phyloP scores from a whole-genome alignment of 305 asterid species.

The Fraxinus dipetala region DNA sequence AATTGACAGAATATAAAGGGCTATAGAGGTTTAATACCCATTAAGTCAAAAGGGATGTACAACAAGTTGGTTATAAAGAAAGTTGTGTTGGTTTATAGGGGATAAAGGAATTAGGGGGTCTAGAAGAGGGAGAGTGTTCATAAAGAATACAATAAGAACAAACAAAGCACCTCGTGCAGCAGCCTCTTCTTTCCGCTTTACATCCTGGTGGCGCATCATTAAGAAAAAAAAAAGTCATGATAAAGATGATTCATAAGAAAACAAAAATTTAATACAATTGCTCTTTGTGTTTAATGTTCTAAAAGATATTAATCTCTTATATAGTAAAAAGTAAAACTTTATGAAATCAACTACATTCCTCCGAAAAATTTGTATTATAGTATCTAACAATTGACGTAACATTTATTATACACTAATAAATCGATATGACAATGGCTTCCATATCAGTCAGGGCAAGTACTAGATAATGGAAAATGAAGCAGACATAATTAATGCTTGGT shows the following conservation, averaged over 20 bases:
- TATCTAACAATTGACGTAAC: background rate
- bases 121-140: background rate
- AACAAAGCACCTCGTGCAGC: slow-evolving; percentile 72
- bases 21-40: background rate
- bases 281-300: background rate
- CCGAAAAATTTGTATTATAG: background rate
- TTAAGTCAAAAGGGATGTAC: background rate
- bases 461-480: background rate
- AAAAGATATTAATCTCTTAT: background rate
- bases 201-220: slow-evolving; percentile 47
- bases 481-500: background rate
- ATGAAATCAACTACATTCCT: background rate
- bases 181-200: slow-evolving; percentile 89
- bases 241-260: background rate
- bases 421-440: background rate
- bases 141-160: slow-evolving; percentile 14
- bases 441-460: background rate
- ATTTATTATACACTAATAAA: background rate
- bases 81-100: background rate
- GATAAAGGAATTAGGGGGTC: background rate
- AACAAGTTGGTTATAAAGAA: background rate
- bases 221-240: background rate
- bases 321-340: background rate
- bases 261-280: background rate
- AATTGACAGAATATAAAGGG: background rate